A percentile compares a stretch with the other conserved stretches of the same genome.
Evolutionary conservation across 768 basidiomycete species (phyloP).

Genomic region (Dacryopinax primogenitus): DNA sequence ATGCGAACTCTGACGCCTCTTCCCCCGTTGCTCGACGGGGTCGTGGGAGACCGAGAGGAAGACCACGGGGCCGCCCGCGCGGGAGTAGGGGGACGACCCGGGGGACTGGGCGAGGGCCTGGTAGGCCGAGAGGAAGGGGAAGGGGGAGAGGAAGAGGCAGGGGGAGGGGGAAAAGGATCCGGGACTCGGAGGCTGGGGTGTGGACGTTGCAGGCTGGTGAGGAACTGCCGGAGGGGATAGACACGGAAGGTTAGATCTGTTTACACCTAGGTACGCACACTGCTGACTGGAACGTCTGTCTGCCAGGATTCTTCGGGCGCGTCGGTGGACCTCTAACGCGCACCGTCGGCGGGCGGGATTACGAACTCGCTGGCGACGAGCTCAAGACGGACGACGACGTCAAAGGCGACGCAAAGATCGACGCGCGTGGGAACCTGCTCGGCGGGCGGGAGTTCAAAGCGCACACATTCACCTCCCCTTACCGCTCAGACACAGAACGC

Average conservation of each 20-base stretch:
- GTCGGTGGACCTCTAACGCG: conserved; percentile 17
- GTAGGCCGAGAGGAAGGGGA: conserved; percentile 18
- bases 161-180: conserved; percentile 6
- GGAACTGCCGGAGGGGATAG: conserved; percentile 27
- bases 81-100: conserved; percentile 12
- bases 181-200: background rate
- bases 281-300: background rate
- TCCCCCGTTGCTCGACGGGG: conserved; percentile 11
- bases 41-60: conserved; percentile 15
- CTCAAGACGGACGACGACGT: conserved; percentile 69
- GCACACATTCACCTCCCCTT: conserved; percentile 72
- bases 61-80: conserved; percentile 9
- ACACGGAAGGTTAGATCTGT: conserved; percentile 29
- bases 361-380: conserved; percentile 80
- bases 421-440: conserved; percentile 64
- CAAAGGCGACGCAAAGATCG: conserved; percentile 86
- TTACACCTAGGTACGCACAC: conserved; percentile 18
- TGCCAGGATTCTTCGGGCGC: background rate
- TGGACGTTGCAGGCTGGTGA: conserved; percentile 8
- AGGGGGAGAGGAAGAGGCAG: background rate
- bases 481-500: conserved; percentile 60
- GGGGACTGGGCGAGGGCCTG: conserved; percentile 12
- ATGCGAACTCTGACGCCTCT: conserved; percentile 19
- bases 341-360: conserved; percentile 52
- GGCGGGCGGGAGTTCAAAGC: conserved; percentile 84